These are phyloP conservation scores for Metschnikowia koreensis DNA, from an alignment of 805 yeast species.

Conservation along the genomic window DNA sequence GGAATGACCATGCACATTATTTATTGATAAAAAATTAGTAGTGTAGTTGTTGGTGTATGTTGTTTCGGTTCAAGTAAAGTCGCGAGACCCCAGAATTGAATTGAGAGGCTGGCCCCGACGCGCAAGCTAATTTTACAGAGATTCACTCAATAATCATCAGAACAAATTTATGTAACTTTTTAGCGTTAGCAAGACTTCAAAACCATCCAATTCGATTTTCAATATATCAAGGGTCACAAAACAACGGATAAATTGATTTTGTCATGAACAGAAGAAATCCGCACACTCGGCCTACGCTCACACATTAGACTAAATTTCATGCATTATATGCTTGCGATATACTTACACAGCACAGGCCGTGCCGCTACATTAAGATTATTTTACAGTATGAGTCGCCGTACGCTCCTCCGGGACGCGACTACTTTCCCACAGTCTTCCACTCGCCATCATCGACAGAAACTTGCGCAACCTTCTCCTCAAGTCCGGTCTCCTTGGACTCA, in stretches of 20 bases:
- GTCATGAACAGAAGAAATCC: too few species aligned
- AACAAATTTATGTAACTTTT: too few species aligned
- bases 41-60: background rate
- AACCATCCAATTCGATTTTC: too few species aligned
- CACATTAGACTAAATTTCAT: background rate
- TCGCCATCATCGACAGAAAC: conserved; percentile 14
- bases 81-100: background rate
- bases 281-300: too few species aligned
- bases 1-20: conserved; percentile 3
- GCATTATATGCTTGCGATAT: conserved; percentile 1
- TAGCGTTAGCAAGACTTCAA: background rate
- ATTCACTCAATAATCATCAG: background rate
- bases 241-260: too few species aligned
- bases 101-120: too few species aligned
- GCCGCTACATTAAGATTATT: conserved; percentile 3
- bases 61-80: too few species aligned
- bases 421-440: conserved; percentile 12
- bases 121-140: too few species aligned
- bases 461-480: conserved; percentile 15
- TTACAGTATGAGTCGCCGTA: conserved; percentile 6
- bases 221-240: too few species aligned
- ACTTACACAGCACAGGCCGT: conserved; percentile 2
- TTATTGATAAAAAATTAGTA: background rate
- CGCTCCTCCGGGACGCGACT: background rate
- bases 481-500: conserved; percentile 12